Evolutionary conservation across 441 rosid species (phyloP).

Genomic region (Corymbia calophylla): DNA sequence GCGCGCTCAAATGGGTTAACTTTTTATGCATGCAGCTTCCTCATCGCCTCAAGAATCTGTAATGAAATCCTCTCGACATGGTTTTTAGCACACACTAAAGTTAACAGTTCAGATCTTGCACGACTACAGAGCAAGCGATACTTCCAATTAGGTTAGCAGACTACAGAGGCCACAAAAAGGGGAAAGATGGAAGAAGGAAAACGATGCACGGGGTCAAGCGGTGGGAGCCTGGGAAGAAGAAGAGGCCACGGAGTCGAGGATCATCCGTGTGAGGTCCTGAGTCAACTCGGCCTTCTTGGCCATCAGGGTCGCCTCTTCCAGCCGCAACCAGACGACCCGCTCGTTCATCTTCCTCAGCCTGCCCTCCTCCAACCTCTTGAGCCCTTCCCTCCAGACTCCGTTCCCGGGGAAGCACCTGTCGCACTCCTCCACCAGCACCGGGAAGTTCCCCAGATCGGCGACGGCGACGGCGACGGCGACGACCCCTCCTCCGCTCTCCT

Average conservation of each 20-base stretch:
- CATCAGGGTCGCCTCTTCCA: conserved; percentile 27
- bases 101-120: neutral
- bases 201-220: neutral
- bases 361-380: neutral
- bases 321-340: conserved; percentile 14
- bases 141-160: neutral
- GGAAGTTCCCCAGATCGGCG: neutral
- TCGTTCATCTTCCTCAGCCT: conserved; percentile 14
- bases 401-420: neutral
- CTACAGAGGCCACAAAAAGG: neutral
- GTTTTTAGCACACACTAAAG: neutral
- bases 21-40: neutral
- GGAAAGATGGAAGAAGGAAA: neutral
- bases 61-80: neutral
- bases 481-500: neutral
- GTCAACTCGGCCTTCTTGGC: conserved; percentile 23
- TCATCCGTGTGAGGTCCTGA: conserved; percentile 6
- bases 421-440: conserved; percentile 1
- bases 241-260: neutral
- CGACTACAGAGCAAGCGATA: neutral
- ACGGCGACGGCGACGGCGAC: neutral
- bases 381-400: neutral
- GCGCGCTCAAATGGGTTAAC: neutral
- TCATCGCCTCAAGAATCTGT: neutral
- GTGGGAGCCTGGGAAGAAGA: neutral